Conservation (phyloP, 2,329 filamentous ascomycete species). For the Metarhizium robertsii region DNA sequence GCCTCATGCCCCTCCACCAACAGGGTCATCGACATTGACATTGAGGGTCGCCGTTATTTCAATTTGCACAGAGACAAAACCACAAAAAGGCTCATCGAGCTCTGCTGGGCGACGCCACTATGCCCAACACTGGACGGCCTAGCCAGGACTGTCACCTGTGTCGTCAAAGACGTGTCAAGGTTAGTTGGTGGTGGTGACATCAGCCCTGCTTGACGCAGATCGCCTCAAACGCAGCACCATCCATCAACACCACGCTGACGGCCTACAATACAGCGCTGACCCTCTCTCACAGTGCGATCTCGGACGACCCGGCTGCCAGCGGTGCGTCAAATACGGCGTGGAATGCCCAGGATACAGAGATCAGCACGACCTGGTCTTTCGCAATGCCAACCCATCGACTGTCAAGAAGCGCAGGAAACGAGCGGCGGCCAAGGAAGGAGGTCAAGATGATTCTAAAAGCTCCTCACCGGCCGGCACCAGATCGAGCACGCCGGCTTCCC, state of each 20-base stretch:
- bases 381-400: conserved; percentile 20
- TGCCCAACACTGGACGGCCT: conserved; percentile 32
- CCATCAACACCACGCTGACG: too few species aligned
- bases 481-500: conserved; percentile 1
- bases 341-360: conserved; percentile 30
- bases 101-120: conserved; percentile 7
- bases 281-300: conserved; percentile 27
- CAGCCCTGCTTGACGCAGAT: too few species aligned
- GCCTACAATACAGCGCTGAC: background rate
- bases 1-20: too few species aligned
- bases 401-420: conserved; percentile 23
- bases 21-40: background rate
- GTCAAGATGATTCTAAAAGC: background rate
- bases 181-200: conserved; percentile 12
- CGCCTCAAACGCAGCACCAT: too few species aligned
- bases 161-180: conserved; percentile 30
- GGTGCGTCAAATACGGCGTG: conserved; percentile 31
- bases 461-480: background rate
- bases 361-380: conserved; percentile 30
- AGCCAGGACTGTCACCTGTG: conserved; percentile 32
- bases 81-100: too few species aligned
- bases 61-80: too few species aligned
- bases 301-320: conserved; percentile 26
- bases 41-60: too few species aligned
- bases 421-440: conserved; percentile 2